These are phyloP conservation scores for Metarhizium anisopliae DNA, from an alignment of 2,329 filamentous ascomycete genomes.

Conservation along the genomic window DNA sequence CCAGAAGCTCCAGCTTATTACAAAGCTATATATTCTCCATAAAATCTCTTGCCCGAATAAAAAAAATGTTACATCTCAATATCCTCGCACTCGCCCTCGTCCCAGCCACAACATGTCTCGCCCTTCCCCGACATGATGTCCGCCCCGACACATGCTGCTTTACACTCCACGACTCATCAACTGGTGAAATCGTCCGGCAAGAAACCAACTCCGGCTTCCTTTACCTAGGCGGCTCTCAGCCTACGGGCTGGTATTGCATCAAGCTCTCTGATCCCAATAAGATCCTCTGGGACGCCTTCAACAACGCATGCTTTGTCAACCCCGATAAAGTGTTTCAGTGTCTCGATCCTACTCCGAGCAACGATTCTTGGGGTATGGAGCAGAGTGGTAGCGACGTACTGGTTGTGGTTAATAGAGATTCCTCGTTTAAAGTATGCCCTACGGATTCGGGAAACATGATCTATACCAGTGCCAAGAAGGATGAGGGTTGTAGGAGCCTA, in stretches of 20 bases:
- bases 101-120: conserved; percentile 13
- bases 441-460: conserved; percentile 14
- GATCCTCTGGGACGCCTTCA: conserved; percentile 17
- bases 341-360: conserved; percentile 21
- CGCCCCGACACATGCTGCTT: conserved; percentile 21
- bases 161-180: conserved; percentile 17
- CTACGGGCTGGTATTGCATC: conserved; percentile 23
- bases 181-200: conserved; percentile 17
- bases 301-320: conserved; percentile 24
- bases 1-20: too few species aligned
- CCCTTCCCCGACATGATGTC: conserved; percentile 9
- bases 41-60: too few species aligned
- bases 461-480: conserved; percentile 11
- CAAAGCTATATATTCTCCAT: too few species aligned
- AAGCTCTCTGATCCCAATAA: conserved; percentile 14
- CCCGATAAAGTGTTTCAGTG: conserved; percentile 19
- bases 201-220: conserved; percentile 15
- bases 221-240: conserved; percentile 15
- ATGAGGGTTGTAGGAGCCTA: conserved; percentile 14
- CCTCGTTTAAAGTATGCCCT: conserved; percentile 18
- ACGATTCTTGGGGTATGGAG: conserved; percentile 18
- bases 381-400: conserved; percentile 12
- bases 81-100: conserved; percentile 12
- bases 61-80: conserved; percentile 1
- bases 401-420: conserved; percentile 15